Base-by-base conservation (phyloP, 306 rosid genomes). In the Gastrolobium villosum region DNA sequence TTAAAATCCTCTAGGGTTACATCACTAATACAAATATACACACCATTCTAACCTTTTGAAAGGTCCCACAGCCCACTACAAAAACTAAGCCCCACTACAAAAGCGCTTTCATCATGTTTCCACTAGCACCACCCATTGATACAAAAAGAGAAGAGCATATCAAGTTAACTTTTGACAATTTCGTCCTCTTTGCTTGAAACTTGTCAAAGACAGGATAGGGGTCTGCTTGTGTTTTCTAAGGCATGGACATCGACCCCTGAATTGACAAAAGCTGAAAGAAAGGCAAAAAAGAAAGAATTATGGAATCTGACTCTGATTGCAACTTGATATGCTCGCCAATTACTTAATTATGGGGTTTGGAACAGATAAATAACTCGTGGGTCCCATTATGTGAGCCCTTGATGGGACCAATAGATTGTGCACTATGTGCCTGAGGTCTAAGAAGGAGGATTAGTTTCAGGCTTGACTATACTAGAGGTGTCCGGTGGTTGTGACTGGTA, bases 221-320 rank as follows among this genome's bases (percentile, higher is more conserved):
- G 83, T 86, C 81, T 81, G 94, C 91, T 87, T 56, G 78, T 72
- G 79, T 75, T 86, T 90, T 89, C 81, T 57, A 67, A 78, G 90
- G 91, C 95, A 88, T 89, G 87, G 93, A 90, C 89, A 90, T 94
- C 85, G 48, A 90, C 76, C 86, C 89, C 85, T 79, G 79, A 79
- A 84, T 88, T 82, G 91, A 85, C 91, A 89, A 92, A 90, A 87
- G 90, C 39, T 79, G 76, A 85, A 90, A 86, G 84, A 44, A 86
- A 77, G 84, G 89, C 76, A 64, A 28, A 81, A 90, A 85, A 83
- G 82, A 78, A 70, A 81, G 70, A 50, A 76, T 84, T 77, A 87
- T 91, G 98, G 97, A 87, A 95, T 92, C 98, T 84, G 94, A 95
- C 99, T 91, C 86, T 80, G 98, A 92, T 79, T 87, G 96, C 98